Conservation (phyloP, 1,139 yeast genomes). For the Dujonia santamariae region DNA sequence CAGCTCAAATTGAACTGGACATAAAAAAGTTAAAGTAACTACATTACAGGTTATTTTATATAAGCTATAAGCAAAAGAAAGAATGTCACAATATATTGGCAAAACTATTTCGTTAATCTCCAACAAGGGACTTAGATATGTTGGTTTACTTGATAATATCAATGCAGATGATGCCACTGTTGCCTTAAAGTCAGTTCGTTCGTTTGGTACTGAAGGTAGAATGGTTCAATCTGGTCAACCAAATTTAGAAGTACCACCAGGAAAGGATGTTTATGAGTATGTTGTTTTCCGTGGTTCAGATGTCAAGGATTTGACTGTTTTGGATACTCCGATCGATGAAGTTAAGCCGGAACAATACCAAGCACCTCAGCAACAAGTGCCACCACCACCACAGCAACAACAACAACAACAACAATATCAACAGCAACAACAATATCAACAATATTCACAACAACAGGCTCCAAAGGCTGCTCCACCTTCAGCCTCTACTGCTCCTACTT, state of each 20-base stretch:
- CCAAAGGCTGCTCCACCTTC: constrained; percentile 10
- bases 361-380: constrained; percentile 13
- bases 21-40: too few relatives aligned
- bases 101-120: constrained; percentile 88
- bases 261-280: constrained; percentile 68
- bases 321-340: constrained; percentile 62
- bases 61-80: too few relatives aligned
- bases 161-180: constrained; percentile 92
- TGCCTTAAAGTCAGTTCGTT: constrained; percentile 75
- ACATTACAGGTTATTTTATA: too few relatives aligned
- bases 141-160: constrained; percentile 81
- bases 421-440: constrained; percentile 16
- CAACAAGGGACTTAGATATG: constrained; percentile 83
- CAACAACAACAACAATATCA: constrained; percentile 23
- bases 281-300: constrained; percentile 91
- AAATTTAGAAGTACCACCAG: constrained; percentile 68
- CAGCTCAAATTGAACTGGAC: too few relatives aligned
- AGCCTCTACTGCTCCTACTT: constrained; percentile 5
- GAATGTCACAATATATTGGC: constrained; percentile 87
- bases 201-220: constrained; percentile 93
- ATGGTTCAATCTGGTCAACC: constrained; percentile 59
- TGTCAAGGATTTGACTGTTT: constrained; percentile 83
- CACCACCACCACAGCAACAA: constrained; percentile 20
- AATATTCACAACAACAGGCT: constrained; percentile 11
- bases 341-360: constrained; percentile 38